Conservation (phyloP, 164 flowering plant species). For the Houttuynia cordata region DNA sequence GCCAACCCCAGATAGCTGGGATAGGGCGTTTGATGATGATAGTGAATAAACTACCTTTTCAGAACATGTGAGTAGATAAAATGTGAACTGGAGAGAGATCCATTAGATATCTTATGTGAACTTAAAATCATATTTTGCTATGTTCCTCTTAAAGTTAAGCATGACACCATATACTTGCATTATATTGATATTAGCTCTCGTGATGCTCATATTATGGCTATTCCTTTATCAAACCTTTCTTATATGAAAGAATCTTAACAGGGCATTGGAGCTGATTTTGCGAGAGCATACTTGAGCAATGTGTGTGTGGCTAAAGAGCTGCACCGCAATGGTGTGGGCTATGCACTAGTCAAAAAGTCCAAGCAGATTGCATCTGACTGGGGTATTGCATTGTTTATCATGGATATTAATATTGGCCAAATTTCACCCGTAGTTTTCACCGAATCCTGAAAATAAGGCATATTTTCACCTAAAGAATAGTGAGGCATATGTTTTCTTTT, state of each 20-base stretch:
- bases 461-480: no score
- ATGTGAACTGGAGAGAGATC: no score
- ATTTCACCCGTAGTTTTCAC: neutral
- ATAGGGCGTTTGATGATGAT: no score
- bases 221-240: neutral
- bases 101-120: no score
- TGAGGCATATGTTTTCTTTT: no score
- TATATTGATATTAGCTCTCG: no score
- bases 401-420: neutral
- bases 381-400: constrained; percentile 37
- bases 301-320: constrained; percentile 88
- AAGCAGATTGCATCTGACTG: constrained; percentile 68
- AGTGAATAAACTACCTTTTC: no score
- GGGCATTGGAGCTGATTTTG: constrained; percentile 76
- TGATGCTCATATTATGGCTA: neutral
- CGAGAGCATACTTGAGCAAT: constrained; percentile 84
- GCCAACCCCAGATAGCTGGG: no score
- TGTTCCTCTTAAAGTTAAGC: no score
- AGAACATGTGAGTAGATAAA: no score
- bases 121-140: no score
- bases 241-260: constrained; percentile 13
- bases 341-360: constrained; percentile 52
- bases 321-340: constrained; percentile 70
- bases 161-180: no score
- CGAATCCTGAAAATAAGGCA: neutral